Conservation (phyloP, 331 rosid species). For the Acacia concinna region DNA sequence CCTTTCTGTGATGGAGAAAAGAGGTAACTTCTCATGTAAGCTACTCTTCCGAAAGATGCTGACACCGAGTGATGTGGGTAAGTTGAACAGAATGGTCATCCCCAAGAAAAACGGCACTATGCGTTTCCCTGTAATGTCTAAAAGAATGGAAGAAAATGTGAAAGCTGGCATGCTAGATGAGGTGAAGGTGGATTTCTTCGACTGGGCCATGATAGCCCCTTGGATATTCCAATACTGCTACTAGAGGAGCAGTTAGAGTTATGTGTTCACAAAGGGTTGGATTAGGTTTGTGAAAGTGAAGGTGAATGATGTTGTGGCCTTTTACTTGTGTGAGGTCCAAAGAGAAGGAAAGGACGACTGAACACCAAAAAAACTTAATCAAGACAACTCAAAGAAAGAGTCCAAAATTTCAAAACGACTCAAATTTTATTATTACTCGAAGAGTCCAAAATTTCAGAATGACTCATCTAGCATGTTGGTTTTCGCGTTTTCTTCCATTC, state of each 20-base stretch:
- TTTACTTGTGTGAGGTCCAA: conserved; percentile 41
- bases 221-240: conserved; percentile 61
- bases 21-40: conserved; percentile 16
- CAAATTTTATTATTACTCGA: no score
- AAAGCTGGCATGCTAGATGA: neutral
- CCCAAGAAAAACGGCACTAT: conserved; percentile 36
- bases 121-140: neutral
- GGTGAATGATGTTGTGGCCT: conserved; percentile 51
- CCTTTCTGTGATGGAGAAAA: conserved; percentile 22
- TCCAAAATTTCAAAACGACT: no score
- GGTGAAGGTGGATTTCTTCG: conserved; percentile 18
- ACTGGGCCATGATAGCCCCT: conserved; percentile 35
- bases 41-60: conserved; percentile 55
- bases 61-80: conserved; percentile 66
- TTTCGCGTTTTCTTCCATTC: conserved; percentile 30
- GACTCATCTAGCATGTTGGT: neutral
- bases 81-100: conserved; percentile 60
- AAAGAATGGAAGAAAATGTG: conserved; percentile 31
- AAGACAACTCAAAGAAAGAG: no score
- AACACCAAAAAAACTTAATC: no score
- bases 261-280: conserved; percentile 66
- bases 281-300: conserved; percentile 61
- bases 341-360: neutral
- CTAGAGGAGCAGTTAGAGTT: conserved; percentile 61
- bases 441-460: no score